Evolutionary conservation across 495 filamentous ascomycete genomes (phyloP), one percentile per base, ranked within the genome.

Genomic region (Penicillium herquei): DNA sequence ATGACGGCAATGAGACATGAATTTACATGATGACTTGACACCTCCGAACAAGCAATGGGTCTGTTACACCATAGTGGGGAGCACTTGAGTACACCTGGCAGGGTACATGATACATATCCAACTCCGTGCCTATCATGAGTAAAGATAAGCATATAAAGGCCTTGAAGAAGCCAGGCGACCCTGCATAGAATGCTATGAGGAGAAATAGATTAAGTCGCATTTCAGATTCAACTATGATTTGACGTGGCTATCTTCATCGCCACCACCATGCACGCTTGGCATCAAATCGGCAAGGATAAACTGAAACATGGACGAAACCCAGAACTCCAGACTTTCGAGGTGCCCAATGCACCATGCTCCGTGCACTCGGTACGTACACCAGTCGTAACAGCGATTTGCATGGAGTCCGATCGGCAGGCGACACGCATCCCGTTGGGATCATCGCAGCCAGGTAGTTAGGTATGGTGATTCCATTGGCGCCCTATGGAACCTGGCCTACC

Each of bases 221-320:
- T 39, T 37, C 1, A 49, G 7, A 5, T 11, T n/a, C 14, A 10
- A 14, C 9, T 3, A 17, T 35, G 34, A 39, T 35, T 49, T 32
- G 51, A 41, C 34, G 48, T 43, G 48, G 35, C 37, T 17, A 40
- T 45, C 32, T 46, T 46, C 43, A 46, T 60, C 49, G 58, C 58
- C 58, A 54, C 58, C 52, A 61, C 58, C 43, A 48, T 32, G n/a
- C 31, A 49, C 14, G 41, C 43, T 46, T 46, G 46, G 46, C 39
- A 47, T 42, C 41, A 32, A 37, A 47, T 47, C 49, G 17, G 49
- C 12, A 48, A 51, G 50, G 30, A 21, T 46, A 42, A 40, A 14
- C 12, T 56, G 54, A 61, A 61, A 57, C 54, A 54, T 14, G 16
- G 44, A 39, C 50, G 58, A 52, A 58, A 49, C 49, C 45, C 43